phyloP scores from a whole-genome alignment of 148 eudicot genomes.

The Rhododendron henanense region DNA sequence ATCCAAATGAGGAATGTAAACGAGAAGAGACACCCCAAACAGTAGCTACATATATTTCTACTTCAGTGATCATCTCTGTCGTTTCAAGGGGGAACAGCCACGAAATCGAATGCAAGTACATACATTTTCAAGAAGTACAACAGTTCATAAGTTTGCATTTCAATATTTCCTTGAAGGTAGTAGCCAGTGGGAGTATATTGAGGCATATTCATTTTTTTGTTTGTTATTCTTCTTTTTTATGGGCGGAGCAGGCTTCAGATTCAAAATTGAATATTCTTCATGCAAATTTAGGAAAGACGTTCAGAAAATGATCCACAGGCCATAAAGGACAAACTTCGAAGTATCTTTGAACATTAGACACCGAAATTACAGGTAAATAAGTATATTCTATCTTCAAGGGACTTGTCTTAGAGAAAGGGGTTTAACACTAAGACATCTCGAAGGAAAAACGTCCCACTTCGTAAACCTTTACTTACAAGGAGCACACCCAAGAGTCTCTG shows the following conservation, averaged over 20 bases:
- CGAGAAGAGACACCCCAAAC: conserved; percentile 40
- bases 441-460: too few species aligned
- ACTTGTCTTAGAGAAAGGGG: too few species aligned
- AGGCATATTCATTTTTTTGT: background rate
- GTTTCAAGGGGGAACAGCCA: background rate
- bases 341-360: background rate
- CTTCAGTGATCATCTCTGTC: background rate
- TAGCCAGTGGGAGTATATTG: background rate
- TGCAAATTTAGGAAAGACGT: background rate
- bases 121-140: background rate
- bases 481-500: too few species aligned
- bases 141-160: background rate
- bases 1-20: conserved; percentile 47
- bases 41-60: conserved; percentile 30
- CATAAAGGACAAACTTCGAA: background rate
- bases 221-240: background rate
- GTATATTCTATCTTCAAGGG: background rate
- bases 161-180: background rate
- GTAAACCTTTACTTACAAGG: too few species aligned
- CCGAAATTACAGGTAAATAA: background rate
- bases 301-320: background rate
- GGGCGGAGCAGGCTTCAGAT: background rate
- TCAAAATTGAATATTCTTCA: too few species aligned
- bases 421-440: too few species aligned
- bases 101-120: background rate